A percentile compares a stretch with the other conserved stretches of the same genome.
Conservation (phyloP, 1,284 basidiomycete species). For the Grifola frondosa region DNA sequence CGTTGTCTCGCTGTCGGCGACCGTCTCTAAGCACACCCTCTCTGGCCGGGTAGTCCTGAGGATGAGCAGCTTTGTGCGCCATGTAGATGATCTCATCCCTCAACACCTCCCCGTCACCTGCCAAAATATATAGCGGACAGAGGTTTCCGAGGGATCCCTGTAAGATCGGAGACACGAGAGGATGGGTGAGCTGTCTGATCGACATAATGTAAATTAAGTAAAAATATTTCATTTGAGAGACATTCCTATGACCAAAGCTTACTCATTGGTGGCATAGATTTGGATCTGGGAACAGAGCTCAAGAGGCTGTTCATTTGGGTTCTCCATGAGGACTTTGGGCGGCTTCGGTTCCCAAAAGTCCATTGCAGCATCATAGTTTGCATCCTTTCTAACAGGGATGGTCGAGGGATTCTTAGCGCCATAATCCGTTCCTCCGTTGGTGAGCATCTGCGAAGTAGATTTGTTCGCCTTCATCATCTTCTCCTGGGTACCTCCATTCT, state of each 20-base stretch:
- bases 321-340: conserved; percentile 57
- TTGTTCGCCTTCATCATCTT: conserved; percentile 37
- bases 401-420: conserved; percentile 5
- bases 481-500: conserved; percentile 33
- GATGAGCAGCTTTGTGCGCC: conserved; percentile 83
- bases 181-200: conserved; percentile 72
- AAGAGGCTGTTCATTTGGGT: conserved; percentile 44
- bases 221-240: background rate
- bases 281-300: conserved; percentile 73
- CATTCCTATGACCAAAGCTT: conserved; percentile 18
- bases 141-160: conserved; percentile 81
- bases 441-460: background rate
- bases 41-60: conserved; percentile 65
- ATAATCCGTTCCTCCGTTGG: conserved; percentile 1
- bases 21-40: conserved; percentile 52
- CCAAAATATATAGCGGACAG: conserved; percentile 78
- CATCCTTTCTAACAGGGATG: background rate
- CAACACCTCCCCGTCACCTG: conserved; percentile 78
- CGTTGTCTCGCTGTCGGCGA: conserved; percentile 51
- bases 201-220: background rate
- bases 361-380: conserved; percentile 17
- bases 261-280: conserved; percentile 79
- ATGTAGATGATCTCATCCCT: conserved; percentile 82
- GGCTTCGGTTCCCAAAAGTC: conserved; percentile 55
- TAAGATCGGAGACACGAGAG: conserved; percentile 75